Evolutionary conservation across 2,329 filamentous ascomycete species (phyloP).

Genomic region (Fusarium torreyae): DNA sequence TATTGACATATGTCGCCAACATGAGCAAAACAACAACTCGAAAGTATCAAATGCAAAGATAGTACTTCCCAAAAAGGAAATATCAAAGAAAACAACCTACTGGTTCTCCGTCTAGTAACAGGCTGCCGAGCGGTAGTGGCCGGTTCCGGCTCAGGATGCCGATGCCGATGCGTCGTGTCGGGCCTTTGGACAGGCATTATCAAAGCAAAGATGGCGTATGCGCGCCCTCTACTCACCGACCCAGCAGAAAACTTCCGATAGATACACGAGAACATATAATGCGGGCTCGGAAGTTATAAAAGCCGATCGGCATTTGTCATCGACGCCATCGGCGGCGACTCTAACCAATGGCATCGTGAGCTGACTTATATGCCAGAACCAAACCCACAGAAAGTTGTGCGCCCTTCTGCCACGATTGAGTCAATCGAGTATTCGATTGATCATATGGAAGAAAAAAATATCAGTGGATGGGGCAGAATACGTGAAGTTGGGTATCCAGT

Average conservation of each 20-base stretch:
- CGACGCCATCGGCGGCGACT: constrained; percentile 31
- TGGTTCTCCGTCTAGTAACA: constrained; percentile 24
- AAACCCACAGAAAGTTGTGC: neutral
- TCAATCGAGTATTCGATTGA: constrained; percentile 2
- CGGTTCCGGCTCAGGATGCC: neutral
- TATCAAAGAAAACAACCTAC: constrained; percentile 19
- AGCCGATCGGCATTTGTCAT: too few relatives aligned
- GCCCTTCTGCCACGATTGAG: neutral
- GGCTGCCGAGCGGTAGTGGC: neutral
- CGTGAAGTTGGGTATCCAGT: constrained; percentile 11
- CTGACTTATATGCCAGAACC: constrained; percentile 18
- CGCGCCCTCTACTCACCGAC: constrained; percentile 5
- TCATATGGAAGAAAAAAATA: constrained; percentile 4
- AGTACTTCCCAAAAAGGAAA: neutral
- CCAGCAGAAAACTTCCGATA: constrained; percentile 16
- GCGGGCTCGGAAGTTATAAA: constrained; percentile 16
- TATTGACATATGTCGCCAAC: neutral
- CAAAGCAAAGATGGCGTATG: neutral
- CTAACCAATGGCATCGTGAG: constrained; percentile 25
- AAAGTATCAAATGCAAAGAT: neutral
- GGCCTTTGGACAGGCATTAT: constrained; percentile 28
- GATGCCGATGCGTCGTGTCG: neutral
- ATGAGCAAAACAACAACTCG: neutral
- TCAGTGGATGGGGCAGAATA: neutral
- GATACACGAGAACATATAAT: too few relatives aligned